Conservation (phyloP, 2,329 filamentous ascomycete species). For the Aspergillus costaricaensis region DNA sequence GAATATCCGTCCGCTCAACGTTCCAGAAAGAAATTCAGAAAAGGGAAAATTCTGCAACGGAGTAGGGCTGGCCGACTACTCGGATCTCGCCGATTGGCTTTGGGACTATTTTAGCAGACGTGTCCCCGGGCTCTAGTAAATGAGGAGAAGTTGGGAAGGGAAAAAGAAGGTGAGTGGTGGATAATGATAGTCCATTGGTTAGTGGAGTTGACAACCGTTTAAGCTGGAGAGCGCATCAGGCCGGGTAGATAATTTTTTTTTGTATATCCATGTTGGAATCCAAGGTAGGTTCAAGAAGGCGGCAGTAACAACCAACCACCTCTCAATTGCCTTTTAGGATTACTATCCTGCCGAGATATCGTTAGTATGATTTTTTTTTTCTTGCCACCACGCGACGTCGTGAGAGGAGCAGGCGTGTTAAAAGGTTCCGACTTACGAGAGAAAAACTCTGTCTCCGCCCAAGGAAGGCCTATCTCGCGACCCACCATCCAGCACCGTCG, state of each 20-base stretch:
- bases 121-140: not conserved
- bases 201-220: no score
- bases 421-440: conserved; percentile 11
- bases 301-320: not conserved
- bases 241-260: no score
- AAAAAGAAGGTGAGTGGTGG: not conserved
- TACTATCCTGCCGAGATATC: not conserved
- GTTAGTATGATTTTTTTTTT: not conserved
- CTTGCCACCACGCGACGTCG: not conserved
- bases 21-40: not conserved
- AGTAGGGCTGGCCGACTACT: not conserved
- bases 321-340: no score
- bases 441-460: conserved; percentile 13
- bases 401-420: not conserved
- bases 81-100: conserved; percentile 4
- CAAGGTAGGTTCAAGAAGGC: no score
- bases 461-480: conserved; percentile 4
- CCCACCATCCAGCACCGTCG: conserved; percentile 13
- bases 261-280: no score
- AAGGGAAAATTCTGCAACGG: conserved; percentile 4
- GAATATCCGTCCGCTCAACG: not conserved
- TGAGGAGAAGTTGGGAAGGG: no score
- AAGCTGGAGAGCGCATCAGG: no score
- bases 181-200: not conserved
- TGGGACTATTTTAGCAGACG: not conserved